A percentile compares a stretch with the other conserved stretches of the same genome.
phyloP scores from a whole-genome alignment of 257 asterid species.

The Petunia secreta region DNA sequence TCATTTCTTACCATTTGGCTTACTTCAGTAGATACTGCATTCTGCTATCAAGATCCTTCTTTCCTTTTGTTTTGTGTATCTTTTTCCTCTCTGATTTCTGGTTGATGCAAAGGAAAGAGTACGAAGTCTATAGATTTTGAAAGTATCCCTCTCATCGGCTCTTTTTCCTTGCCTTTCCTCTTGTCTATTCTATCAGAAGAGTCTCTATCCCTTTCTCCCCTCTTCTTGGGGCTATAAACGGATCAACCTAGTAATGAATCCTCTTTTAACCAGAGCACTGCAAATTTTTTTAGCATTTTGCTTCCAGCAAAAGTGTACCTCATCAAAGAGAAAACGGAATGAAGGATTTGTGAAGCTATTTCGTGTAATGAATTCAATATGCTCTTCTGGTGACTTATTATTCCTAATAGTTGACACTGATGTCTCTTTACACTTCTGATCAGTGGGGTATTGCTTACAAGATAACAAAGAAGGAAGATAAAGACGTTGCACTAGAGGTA shows the following conservation, averaged over 20 bases:
- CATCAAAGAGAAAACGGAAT: not conserved
- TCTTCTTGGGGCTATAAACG: not conserved
- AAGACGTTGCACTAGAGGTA: slow-evolving; percentile 77
- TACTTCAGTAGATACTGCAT: too few species aligned
- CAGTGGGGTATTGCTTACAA: slow-evolving; percentile 99
- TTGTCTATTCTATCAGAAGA: slow-evolving; percentile 1
- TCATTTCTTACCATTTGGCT: too few species aligned
- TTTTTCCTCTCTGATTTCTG: slow-evolving; percentile 6
- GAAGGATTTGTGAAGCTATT: slow-evolving; percentile 13
- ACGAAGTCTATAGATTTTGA: not conserved
- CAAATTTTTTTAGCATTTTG: slow-evolving; percentile 11
- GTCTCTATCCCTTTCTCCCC: not conserved
- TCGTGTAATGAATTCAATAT: slow-evolving; percentile 7
- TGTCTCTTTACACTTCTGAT: not conserved
- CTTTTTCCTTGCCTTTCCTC: slow-evolving; percentile 2
- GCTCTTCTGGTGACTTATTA: not conserved
- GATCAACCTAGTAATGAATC: slow-evolving; percentile 9
- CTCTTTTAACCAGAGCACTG: not conserved
- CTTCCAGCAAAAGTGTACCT: not conserved
- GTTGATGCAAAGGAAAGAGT: slow-evolving; percentile 15
- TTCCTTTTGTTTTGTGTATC: not conserved
- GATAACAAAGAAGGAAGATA: slow-evolving; percentile 66
- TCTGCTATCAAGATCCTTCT: not conserved
- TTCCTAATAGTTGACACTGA: slow-evolving; percentile 21
- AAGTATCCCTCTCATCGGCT: not conserved